phyloP scores from a whole-genome alignment of 1,139 yeast species.

The Nakaseomyces nivariensis region DNA sequence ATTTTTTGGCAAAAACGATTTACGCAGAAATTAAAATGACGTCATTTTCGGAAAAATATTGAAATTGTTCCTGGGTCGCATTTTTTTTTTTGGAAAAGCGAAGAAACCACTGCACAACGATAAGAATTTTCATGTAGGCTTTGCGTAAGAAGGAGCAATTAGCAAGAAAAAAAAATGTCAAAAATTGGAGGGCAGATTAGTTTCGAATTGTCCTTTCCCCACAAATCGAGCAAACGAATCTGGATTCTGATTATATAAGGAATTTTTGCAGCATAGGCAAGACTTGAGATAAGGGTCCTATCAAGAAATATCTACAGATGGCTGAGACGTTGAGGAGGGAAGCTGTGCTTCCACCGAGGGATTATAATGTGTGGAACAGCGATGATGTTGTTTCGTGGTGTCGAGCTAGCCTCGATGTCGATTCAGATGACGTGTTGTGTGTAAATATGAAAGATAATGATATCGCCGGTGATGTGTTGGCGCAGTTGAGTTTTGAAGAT shows the following conservation, averaged over 20 bases:
- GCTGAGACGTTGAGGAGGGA: background rate
- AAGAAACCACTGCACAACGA: too few species aligned
- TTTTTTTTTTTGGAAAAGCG: too few species aligned
- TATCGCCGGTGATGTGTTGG: conserved; percentile 53
- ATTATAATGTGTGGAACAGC: conserved; percentile 14
- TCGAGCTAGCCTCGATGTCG: conserved; percentile 9
- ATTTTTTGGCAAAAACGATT: too few species aligned
- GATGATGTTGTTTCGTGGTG: conserved; percentile 21
- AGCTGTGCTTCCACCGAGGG: background rate
- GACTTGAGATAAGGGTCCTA: background rate
- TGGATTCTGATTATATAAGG: background rate
- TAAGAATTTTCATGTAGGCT: too few species aligned
- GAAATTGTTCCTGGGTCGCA: too few species aligned
- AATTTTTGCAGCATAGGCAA: background rate
- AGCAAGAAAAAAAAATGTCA: too few species aligned
- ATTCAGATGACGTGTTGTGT: conserved; percentile 9
- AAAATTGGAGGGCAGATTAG: too few species aligned
- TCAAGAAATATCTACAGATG: background rate
- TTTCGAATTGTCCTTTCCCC: too few species aligned
- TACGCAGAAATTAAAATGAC: too few species aligned
- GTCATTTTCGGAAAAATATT: too few species aligned
- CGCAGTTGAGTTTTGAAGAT: conserved; percentile 50
- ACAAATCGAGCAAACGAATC: too few species aligned
- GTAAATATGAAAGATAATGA: conserved; percentile 40
- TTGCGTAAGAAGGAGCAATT: too few species aligned